These are phyloP conservation scores for Nicotiana paniculata DNA, from an alignment of 257 asterid species.

Conservation along the genomic window DNA sequence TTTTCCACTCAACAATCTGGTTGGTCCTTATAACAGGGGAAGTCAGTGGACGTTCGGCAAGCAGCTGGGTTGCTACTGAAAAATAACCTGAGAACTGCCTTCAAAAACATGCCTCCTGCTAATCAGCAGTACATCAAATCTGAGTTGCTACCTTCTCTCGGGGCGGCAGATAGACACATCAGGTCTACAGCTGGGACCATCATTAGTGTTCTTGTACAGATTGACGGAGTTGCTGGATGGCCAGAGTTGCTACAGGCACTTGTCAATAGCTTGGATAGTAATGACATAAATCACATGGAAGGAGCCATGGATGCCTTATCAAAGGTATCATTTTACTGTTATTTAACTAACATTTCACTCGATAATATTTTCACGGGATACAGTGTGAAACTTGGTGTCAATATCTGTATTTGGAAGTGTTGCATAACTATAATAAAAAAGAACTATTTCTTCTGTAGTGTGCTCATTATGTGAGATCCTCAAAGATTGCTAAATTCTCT, in stretches of 20 bases:
- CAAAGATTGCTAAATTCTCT: not conserved
- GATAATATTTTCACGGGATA: not conserved
- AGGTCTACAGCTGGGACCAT: constrained; percentile 96
- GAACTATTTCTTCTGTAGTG: not conserved
- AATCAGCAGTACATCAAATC: constrained; percentile 72
- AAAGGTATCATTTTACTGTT: constrained; percentile 46
- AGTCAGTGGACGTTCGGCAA: constrained; percentile 85
- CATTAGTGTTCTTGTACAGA: constrained; percentile 81
- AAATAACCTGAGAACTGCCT: constrained; percentile 65
- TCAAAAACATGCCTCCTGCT: constrained; percentile 52
- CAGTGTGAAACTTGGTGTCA: not conserved
- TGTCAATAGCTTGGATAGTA: constrained; percentile 85
- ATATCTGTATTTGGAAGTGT: not conserved
- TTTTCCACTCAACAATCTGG: not conserved
- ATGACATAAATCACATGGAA: constrained; percentile 82
- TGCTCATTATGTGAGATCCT: not conserved
- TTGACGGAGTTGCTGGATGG: constrained; percentile 79
- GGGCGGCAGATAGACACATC: constrained; percentile 75
- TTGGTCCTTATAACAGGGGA: constrained; percentile 58
- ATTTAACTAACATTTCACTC: not conserved
- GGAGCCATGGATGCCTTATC: constrained; percentile 99
- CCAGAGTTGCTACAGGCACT: constrained; percentile 85
- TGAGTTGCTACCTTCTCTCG: constrained; percentile 83
- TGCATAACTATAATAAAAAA: not conserved
- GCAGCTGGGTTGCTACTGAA: constrained; percentile 95